Conservation (phyloP, 345 rosid genomes). For the Linum lewisii region DNA sequence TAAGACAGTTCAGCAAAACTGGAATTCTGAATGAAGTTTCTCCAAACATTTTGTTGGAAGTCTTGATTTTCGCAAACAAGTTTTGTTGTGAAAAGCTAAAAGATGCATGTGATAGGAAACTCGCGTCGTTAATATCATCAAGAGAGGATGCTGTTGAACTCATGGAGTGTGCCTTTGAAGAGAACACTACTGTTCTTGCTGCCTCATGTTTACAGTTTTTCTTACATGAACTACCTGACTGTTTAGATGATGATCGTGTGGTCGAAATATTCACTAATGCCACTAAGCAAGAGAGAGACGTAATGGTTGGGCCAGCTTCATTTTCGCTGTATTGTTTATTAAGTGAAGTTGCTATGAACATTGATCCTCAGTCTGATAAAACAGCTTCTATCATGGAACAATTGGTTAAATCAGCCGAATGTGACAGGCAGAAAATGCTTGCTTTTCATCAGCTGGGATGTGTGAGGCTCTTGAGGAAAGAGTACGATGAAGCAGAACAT, state of each 20-base stretch:
- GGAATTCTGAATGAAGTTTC: slow-evolving; percentile 47
- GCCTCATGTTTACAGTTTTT: slow-evolving; percentile 81
- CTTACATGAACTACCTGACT: slow-evolving; percentile 64
- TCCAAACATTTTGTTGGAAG: slow-evolving; percentile 62
- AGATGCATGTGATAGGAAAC: slow-evolving; percentile 76
- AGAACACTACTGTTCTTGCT: slow-evolving; percentile 69
- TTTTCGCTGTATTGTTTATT: slow-evolving; percentile 72
- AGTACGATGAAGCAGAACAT: slow-evolving; percentile 64
- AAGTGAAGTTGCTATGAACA: slow-evolving; percentile 77
- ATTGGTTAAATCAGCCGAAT: slow-evolving; percentile 63
- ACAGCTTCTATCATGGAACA: slow-evolving; percentile 53
- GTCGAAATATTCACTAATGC: slow-evolving; percentile 52
- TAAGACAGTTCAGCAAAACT: slow-evolving; percentile 56
- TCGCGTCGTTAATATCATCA: slow-evolving; percentile 53
- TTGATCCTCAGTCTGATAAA: slow-evolving; percentile 62
- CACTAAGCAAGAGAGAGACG: slow-evolving; percentile 38
- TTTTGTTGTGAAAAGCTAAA: slow-evolving; percentile 89
- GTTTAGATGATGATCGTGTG: slow-evolving; percentile 63
- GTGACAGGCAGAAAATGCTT: slow-evolving; percentile 51
- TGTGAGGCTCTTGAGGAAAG: slow-evolving; percentile 68
- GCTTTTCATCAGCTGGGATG: slow-evolving; percentile 96
- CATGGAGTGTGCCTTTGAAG: slow-evolving; percentile 80
- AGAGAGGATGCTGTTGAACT: slow-evolving; percentile 82
- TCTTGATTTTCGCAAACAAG: slow-evolving; percentile 75
- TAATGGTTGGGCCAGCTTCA: slow-evolving; percentile 76